Evolutionary conservation across 2,329 filamentous ascomycete genomes (phyloP).

Genomic region (Cercospora nicotianae): DNA sequence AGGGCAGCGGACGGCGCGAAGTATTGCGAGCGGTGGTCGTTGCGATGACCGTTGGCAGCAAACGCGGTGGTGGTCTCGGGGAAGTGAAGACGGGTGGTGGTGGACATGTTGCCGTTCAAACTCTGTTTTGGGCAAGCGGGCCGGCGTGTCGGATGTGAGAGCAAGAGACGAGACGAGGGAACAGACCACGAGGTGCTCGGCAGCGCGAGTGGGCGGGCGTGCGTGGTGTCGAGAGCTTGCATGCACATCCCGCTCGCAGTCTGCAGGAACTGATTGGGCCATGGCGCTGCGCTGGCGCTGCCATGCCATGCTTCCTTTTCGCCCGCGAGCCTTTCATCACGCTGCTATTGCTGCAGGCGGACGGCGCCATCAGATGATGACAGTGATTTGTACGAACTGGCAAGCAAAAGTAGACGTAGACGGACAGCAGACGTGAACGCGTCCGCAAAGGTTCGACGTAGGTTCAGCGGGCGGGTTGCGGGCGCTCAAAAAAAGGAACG

Average conservation of each 20-base stretch:
- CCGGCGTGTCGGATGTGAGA: slow-evolving; percentile 9
- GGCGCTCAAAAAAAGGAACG: not conserved
- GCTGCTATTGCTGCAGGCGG: too few relatives aligned
- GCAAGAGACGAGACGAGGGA: not conserved
- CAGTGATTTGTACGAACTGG: not conserved
- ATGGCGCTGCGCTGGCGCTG: slow-evolving; percentile 1
- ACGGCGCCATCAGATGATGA: not conserved
- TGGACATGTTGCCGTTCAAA: not conserved
- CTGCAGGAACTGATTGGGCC: not conserved
- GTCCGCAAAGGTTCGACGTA: not conserved
- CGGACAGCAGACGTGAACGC: not conserved
- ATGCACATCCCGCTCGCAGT: not conserved
- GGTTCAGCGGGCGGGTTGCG: not conserved
- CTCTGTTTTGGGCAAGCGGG: slow-evolving; percentile 16
- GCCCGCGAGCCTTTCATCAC: not conserved
- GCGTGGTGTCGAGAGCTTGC: slow-evolving; percentile 6
- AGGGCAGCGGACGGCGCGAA: not conserved
- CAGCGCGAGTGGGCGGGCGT: not conserved
- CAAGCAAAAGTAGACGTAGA: not conserved
- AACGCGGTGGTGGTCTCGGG: not conserved
- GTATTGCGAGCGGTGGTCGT: not conserved
- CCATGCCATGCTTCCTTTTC: not conserved
- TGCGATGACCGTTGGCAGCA: not conserved
- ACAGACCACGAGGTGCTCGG: not conserved
- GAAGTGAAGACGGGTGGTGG: not conserved